Conservation (phyloP, 1,284 basidiomycete genomes). For the Chalciporus sp. region DNA sequence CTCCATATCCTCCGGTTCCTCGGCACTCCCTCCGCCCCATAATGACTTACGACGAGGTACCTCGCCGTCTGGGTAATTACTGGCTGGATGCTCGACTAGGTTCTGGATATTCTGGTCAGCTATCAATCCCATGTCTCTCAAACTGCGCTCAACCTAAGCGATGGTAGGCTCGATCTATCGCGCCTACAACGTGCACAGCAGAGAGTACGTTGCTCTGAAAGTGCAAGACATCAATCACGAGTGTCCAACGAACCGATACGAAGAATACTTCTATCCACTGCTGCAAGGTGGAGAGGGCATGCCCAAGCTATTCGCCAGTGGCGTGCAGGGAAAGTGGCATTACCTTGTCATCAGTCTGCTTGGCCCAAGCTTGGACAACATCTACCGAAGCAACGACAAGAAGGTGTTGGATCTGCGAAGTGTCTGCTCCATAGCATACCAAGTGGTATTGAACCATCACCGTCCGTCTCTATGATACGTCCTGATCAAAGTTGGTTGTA, state of each 20-base stretch:
- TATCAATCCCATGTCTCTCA: neutral
- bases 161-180: slow-evolving; percentile 62
- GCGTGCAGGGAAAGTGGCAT: slow-evolving; percentile 63
- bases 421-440: slow-evolving; percentile 72
- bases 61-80: slow-evolving; percentile 49
- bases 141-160: neutral
- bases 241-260: slow-evolving; percentile 74
- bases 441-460: slow-evolving; percentile 51
- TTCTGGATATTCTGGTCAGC: slow-evolving; percentile 56
- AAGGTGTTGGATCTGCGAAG: slow-evolving; percentile 66
- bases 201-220: slow-evolving; percentile 68
- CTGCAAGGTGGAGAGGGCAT: slow-evolving; percentile 74
- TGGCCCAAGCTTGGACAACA: slow-evolving; percentile 64
- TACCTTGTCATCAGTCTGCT: slow-evolving; percentile 76
- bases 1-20: neutral
- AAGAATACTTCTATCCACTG: slow-evolving; percentile 66
- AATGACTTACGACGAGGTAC: slow-evolving; percentile 34
- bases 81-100: slow-evolving; percentile 48
- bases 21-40: slow-evolving; percentile 13
- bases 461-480: slow-evolving; percentile 21
- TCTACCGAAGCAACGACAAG: slow-evolving; percentile 57
- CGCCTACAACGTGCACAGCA: slow-evolving; percentile 56
- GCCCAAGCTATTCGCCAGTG: slow-evolving; percentile 65
- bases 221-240: slow-evolving; percentile 66
- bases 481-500: slow-evolving; percentile 33